Evolutionary conservation across 305 asterid genomes (phyloP), one percentile per base, ranked within the genome.

Genomic region (Caryopteris hybrid): DNA sequence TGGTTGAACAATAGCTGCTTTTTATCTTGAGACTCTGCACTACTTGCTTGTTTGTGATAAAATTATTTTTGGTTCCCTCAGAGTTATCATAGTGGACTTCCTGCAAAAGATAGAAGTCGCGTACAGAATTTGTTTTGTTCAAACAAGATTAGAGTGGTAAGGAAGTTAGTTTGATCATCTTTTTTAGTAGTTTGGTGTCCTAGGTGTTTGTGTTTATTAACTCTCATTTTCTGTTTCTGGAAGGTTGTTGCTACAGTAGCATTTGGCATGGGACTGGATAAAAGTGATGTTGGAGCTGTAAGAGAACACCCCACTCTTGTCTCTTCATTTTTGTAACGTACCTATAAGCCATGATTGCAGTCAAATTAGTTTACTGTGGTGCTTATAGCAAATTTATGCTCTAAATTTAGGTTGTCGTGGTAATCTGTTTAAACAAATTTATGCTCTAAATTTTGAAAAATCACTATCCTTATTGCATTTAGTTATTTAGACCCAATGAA

Each of bases 221-320:
- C 57, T 41, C 76, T 61, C 38, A 21, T 64, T 74, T 52, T 76
- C 63, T 80, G 67, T 63, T 74, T 67, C 63, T 84, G 70, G 67
- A 83, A 94, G 99, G 90, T 94, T 82, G 99, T 94, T 76, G 99
- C 99, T 69, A 94, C 99, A 33, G 99, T 94, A 46, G 98, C 99
- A 78, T 94, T 94, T n/a, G 98, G 99, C 77, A 91, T 94, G 99
- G 99, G 99, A 66, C 98, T 94, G 70, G 93, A 94, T 75, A 94
- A 94, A 84, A 86, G 89, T 52, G 98, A 94, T 64, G 87, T 94
- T 80, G 98, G 95, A 73, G 99, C 98, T 66, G 99, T 94, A 86
- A 87, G 96, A 62, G 62, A 71, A 76, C 56, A 36, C 65, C 71
- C 53, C 65, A 20, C 55, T 45, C 38, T 64, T 59, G 36, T 66